phyloP scores from a whole-genome alignment of 2,329 filamentous ascomycete species.

The Oidium heveae region DNA sequence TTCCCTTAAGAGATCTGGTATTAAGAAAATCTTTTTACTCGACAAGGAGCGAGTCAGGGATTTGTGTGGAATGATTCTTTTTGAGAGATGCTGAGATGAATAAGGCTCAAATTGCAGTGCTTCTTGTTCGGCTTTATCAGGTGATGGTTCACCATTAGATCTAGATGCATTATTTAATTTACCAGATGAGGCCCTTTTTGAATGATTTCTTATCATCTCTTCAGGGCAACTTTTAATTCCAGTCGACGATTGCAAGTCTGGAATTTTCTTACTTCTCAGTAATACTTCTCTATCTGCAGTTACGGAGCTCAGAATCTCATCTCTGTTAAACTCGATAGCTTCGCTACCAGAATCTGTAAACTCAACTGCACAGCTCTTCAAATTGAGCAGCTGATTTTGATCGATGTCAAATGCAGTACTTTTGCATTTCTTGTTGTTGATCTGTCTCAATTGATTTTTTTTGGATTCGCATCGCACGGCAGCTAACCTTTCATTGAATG shows the following conservation, averaged over 20 bases:
- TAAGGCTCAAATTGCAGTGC: slow-evolving; percentile 58
- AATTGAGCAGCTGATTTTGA: slow-evolving; percentile 30
- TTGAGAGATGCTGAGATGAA: slow-evolving; percentile 62
- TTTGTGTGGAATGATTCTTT: slow-evolving; percentile 57
- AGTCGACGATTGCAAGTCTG: slow-evolving; percentile 7
- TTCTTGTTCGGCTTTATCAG: slow-evolving; percentile 18
- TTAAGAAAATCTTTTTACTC: slow-evolving; percentile 48
- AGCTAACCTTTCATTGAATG: slow-evolving; percentile 70
- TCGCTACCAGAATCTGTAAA: slow-evolving; percentile 23
- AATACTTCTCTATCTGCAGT: slow-evolving; percentile 13
- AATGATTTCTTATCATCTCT: slow-evolving; percentile 3
- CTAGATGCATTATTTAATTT: slow-evolving; percentile 9
- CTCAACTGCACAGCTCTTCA: slow-evolving; percentile 30
- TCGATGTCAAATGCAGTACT: slow-evolving; percentile 31
- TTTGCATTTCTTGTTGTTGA: slow-evolving; percentile 26
- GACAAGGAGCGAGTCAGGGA: slow-evolving; percentile 55
- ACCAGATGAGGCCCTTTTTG: slow-evolving; percentile 1
- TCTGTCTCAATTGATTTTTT: slow-evolving; percentile 23
- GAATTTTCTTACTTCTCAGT: slow-evolving; percentile 18
- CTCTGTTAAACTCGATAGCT: slow-evolving; percentile 31
- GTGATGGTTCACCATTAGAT: neutral
- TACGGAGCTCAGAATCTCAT: slow-evolving; percentile 26
- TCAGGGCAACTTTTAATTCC: slow-evolving; percentile 3
- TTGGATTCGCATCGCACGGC: slow-evolving; percentile 35
- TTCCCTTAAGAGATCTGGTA: slow-evolving; percentile 57